Base-by-base conservation (phyloP, 2,329 filamentous ascomycete species). In the Colletotrichum australisinense region DNA sequence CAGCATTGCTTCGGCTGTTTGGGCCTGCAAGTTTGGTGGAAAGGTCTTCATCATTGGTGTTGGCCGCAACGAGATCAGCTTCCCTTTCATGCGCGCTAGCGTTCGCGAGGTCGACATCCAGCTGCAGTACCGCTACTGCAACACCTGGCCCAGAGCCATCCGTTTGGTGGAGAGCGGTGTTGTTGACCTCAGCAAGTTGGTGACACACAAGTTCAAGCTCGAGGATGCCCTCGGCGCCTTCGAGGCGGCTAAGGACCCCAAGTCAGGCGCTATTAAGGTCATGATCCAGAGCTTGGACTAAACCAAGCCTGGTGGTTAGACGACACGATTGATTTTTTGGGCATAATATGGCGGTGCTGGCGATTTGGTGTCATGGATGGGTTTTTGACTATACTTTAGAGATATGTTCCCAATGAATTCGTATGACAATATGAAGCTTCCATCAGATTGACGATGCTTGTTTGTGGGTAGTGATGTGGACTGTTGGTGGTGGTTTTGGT, bases 11-110 rank as follows among this genome's bases (percentile, higher is more conserved):
- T 89, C 94, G 32, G 95, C 95, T 66, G 96, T 98, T 81, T 97
- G 95, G 89, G 92, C 94, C 11, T 91, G 93, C 81, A 97, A 96
- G 85, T 98, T 98, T 79, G 97, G 96, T 76, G 96, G 97, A 78
- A 98, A 97, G 85, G 96, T 98, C 67, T 98, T 98, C 81, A 93
- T 98, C 76, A 97, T 98, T 76, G 96, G 96, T 53, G 95, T 98
- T 3, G 97, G 96, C 77, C 96, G 94, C 88, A 95, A 97, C 82
- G 94, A 98, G 87, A 97, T 98, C 87, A 95, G 91, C 84, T 93
- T 98, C 76, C 96, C 96, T 32, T 98, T 98, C 83, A 98, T 98
- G 96, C 87, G 95, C 64, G 89, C 96, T 71, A 96, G 93, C 78
- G 96, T 95, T 6, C 90, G 94, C 76, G 97, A 98, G 86, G 93